Base-by-base conservation (phyloP, 192 early-diverging fungal species). In the Funneliformis mosseae region DNA sequence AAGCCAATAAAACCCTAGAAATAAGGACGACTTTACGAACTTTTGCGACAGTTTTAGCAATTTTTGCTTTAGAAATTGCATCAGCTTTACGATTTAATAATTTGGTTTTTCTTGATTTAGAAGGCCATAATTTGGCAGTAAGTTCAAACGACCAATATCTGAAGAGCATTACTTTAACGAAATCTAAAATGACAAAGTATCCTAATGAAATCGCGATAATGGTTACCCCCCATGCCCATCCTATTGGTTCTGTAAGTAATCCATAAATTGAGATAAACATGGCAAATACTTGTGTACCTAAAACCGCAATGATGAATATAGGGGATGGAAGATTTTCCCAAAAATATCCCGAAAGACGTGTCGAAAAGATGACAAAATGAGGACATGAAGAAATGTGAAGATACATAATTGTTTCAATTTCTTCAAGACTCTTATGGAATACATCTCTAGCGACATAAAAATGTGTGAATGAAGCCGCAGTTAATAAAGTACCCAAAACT, bases 351-450 rank as follows among this genome's bases (percentile, higher is more conserved):
- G 92, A 88, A 8, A 97, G 83, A 82, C 96, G 92, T 27, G 96
- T 97, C 16, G 95, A 96, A 87, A 97, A 97, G 79, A 97, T 97
- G 42, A 96, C 95, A 85, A 97, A 97, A 85, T 97, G 96, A 55
- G 94, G 95, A 60, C 89, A 91, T 28, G 94, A 95, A 21, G 95
- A 96, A 76, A 97, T 95, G 77, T 97, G 92, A 50, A 97, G 90
- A 85, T 97, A 97, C 90, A 98, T 97, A 84, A 96, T 94, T 39
- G 97, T 94, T 81, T 96, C 91, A 50, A 97, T 86, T 14, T 82
- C 84, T 84, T 62, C 84, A 79, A 76, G 93, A 90, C 25, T 86
- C 64, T n/a, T n/a, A n/a, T n/a, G n/a, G 77, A 91, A 91, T 63
- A 89, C 88, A 81, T 93, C 88, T 42, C 86, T 82, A 43, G 95